These are phyloP conservation scores for Lithohypha guttulata DNA, from an alignment of 2,329 filamentous ascomycete species.

Conservation along the genomic window DNA sequence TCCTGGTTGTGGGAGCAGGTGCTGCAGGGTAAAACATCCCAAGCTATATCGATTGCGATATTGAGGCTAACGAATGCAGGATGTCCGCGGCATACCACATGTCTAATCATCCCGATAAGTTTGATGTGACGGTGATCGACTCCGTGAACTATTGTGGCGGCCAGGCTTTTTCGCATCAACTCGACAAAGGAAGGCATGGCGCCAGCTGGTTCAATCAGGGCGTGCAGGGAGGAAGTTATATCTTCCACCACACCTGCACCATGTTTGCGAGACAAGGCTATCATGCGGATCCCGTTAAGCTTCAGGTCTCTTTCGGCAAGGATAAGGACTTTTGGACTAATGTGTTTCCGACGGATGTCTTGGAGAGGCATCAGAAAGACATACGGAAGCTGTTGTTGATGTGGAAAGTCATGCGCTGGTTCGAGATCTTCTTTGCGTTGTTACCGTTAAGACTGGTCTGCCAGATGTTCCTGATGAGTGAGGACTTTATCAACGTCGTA, in stretches of 20 bases:
- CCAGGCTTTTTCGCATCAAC: constrained; percentile 47
- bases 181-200: constrained; percentile 47
- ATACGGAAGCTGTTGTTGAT: constrained; percentile 45
- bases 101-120: constrained; percentile 53
- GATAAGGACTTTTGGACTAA: constrained; percentile 52
- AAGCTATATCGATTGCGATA: too few relatives aligned
- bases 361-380: constrained; percentile 45
- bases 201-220: constrained; percentile 52
- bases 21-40: constrained; percentile 43
- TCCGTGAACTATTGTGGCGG: constrained; percentile 48
- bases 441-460: constrained; percentile 54
- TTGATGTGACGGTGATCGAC: constrained; percentile 55
- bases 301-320: constrained; percentile 52
- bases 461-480: constrained; percentile 56
- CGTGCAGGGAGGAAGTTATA: constrained; percentile 50
- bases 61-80: constrained; percentile 6
- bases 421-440: constrained; percentile 46
- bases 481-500: constrained; percentile 61
- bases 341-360: constrained; percentile 46
- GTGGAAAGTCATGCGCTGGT: constrained; percentile 44
- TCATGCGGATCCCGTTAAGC: constrained; percentile 46
- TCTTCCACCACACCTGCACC: constrained; percentile 52
- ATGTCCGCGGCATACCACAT: constrained; percentile 46
- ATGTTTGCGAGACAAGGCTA: constrained; percentile 50
- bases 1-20: constrained; percentile 52